phyloP scores from a whole-genome alignment of 352 stramenopile species.

The Globisporangium paroecandrum region DNA sequence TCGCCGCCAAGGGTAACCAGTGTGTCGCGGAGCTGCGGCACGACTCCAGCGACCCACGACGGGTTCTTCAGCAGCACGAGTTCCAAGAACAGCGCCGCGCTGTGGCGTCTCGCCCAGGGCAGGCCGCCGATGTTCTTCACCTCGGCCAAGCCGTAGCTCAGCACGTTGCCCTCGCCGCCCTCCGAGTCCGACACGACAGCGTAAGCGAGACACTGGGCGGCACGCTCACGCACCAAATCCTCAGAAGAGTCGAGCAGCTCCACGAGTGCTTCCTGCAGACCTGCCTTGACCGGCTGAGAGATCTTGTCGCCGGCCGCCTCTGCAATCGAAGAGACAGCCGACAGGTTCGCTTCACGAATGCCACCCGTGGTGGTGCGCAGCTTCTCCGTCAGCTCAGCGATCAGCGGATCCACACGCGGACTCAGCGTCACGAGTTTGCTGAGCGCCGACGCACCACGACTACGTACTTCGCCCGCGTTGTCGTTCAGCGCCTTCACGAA shows the following conservation, averaged over 20 bases:
- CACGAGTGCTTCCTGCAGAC: conserved; percentile 59
- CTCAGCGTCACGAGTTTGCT: conserved; percentile 93
- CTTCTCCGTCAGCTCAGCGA: conserved; percentile 93
- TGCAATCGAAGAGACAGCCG: conserved; percentile 63
- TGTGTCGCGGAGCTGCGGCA: conserved; percentile 22
- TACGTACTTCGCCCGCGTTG: conserved; percentile 90
- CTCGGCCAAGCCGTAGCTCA: conserved; percentile 48
- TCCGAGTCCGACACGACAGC: conserved; percentile 50
- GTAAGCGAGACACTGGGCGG: conserved; percentile 63
- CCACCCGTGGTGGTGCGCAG: conserved; percentile 56
- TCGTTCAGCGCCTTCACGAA: conserved; percentile 99
- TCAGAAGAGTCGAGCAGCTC: conserved; percentile 65
- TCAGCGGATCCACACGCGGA: conserved; percentile 93
- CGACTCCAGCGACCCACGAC: conserved; percentile 29
- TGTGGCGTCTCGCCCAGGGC: conserved; percentile 60
- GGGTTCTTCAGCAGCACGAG: conserved; percentile 48
- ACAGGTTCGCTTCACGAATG: conserved; percentile 77
- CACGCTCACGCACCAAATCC: conserved; percentile 58
- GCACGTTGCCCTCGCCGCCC: conserved; percentile 28
- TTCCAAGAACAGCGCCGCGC: conserved; percentile 53
- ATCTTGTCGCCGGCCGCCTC: conserved; percentile 70
- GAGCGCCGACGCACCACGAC: conserved; percentile 89
- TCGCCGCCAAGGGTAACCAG: conserved; percentile 51
- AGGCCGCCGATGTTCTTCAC: conserved; percentile 32
- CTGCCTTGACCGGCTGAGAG: conserved; percentile 39